A percentile compares a stretch with the other conserved stretches of the same genome.
These are phyloP conservation scores for Penicillium decumbens DNA, from an alignment of 2,329 filamentous ascomycete species.

Conservation along the genomic window DNA sequence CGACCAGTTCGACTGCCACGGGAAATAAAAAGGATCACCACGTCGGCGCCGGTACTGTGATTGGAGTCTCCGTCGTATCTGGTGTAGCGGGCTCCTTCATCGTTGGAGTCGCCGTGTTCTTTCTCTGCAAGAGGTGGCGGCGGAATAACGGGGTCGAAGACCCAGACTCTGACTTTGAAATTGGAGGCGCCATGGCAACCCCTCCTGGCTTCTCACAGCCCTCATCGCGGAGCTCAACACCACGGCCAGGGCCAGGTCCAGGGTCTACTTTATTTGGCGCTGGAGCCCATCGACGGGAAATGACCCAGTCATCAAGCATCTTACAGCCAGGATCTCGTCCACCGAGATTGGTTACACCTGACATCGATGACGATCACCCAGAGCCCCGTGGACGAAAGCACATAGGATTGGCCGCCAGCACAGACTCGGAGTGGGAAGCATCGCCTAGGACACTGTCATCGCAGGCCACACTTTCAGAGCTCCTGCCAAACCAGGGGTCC, in stretches of 20 bases:
- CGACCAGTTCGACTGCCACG: background rate
- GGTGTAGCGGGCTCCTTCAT: constrained; percentile 35
- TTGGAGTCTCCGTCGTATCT: constrained; percentile 37
- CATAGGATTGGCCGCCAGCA: constrained; percentile 21
- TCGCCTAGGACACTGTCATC: constrained; percentile 33
- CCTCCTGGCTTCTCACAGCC: constrained; percentile 31
- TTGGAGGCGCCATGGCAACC: constrained; percentile 38
- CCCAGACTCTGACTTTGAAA: constrained; percentile 34
- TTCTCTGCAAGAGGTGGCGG: constrained; percentile 29
- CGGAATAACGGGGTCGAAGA: constrained; percentile 19
- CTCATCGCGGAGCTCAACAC: constrained; percentile 21
- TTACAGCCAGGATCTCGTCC: constrained; percentile 15
- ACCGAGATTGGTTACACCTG: constrained; percentile 16
- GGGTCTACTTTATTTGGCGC: constrained; percentile 8
- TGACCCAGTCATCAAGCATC: constrained; percentile 12
- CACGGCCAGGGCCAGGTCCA: constrained; percentile 7
- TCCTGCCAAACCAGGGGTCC: constrained; percentile 35
- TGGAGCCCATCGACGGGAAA: constrained; percentile 14
- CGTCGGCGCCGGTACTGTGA: constrained; percentile 30
- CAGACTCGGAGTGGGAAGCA: constrained; percentile 24
- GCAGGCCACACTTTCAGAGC: constrained; percentile 35
- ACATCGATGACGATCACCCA: background rate
- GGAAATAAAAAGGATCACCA: constrained; percentile 3
- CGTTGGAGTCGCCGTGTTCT: constrained; percentile 31
- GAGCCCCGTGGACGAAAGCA: constrained; percentile 2